Conservation (phyloP, 208 protist genomes). For the Vickermania spadyakhi region DNA sequence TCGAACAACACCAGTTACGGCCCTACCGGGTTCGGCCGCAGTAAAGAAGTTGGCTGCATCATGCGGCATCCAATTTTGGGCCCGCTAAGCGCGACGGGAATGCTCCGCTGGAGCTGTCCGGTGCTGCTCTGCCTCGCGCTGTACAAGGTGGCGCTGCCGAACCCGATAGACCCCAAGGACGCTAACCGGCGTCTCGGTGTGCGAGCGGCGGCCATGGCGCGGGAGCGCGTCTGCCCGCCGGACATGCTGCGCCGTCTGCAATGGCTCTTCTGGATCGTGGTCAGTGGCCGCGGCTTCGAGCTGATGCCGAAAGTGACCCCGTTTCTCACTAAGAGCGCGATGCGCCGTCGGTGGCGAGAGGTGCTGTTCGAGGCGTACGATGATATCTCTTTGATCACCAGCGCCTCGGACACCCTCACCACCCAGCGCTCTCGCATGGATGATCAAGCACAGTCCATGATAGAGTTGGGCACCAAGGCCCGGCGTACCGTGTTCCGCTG, state of each 20-base stretch:
- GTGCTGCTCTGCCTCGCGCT: conserved; percentile 22
- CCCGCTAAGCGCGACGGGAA: conserved; percentile 9
- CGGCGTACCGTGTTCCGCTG: conserved; percentile 18
- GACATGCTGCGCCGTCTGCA: conserved; percentile 9
- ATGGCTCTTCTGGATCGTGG: conserved; percentile 27
- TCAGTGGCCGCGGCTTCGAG: conserved; percentile 6
- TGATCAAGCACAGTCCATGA: conserved; percentile 4
- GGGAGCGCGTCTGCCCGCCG: conserved; percentile 6
- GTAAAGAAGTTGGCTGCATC: background rate
- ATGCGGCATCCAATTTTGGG: conserved; percentile 19
- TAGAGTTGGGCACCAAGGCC: conserved; percentile 18
- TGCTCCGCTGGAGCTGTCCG: conserved; percentile 15
- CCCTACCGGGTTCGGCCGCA: background rate
- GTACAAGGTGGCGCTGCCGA: conserved; percentile 4
- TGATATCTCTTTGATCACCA: conserved; percentile 18
- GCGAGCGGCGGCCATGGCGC: conserved; percentile 8
- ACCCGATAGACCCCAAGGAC: conserved; percentile 2
- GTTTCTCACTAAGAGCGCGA: conserved; percentile 3
- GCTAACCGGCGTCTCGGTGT: conserved; percentile 9
- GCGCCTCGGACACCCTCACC: conserved; percentile 16
- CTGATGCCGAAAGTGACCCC: conserved; percentile 7
- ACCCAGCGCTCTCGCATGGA: conserved; percentile 5
- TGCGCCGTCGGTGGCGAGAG: conserved; percentile 7
- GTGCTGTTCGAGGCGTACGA: conserved; percentile 18
- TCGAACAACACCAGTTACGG: background rate